Conservation (phyloP, 495 filamentous ascomycete genomes). For the Lindgomyces ingoldianus region DNA sequence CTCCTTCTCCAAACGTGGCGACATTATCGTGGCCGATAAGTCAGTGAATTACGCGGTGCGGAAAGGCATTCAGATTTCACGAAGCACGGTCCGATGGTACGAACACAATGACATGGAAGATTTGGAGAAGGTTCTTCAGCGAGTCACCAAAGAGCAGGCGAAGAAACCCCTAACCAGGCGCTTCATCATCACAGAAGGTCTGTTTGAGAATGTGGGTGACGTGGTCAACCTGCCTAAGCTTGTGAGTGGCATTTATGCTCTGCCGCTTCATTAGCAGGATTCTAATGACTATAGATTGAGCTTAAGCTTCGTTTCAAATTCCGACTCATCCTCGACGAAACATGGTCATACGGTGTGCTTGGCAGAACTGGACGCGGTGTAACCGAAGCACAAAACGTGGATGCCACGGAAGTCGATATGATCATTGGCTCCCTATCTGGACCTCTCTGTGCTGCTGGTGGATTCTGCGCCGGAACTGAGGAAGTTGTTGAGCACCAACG, state of each 20-base stretch:
- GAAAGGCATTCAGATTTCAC: conserved; percentile 88
- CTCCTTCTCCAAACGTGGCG: conserved; percentile 92
- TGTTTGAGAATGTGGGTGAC: conserved; percentile 91
- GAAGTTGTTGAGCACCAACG: conserved; percentile 96
- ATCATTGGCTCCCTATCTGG: conserved; percentile 91
- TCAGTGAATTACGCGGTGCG: conserved; percentile 92
- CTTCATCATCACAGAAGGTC: conserved; percentile 94
- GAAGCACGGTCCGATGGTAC: conserved; percentile 89
- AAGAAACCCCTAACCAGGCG: conserved; percentile 85
- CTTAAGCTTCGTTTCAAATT: conserved; percentile 95
- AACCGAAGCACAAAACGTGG: conserved; percentile 94
- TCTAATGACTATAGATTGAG: conserved; percentile 63
- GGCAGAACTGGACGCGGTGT: conserved; percentile 87
- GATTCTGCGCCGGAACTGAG: conserved; percentile 86
- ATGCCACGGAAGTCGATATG: conserved; percentile 88
- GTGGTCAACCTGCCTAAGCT: conserved; percentile 81
- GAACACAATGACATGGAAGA: conserved; percentile 96
- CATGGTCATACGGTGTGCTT: conserved; percentile 92
- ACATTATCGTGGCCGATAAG: conserved; percentile 97
- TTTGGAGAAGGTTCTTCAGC: conserved; percentile 79
- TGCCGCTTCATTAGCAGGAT: background rate
- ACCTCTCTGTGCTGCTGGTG: conserved; percentile 85
- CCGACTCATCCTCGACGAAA: conserved; percentile 94
- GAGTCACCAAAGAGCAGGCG: conserved; percentile 82
- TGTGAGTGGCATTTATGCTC: conserved; percentile 54